phyloP scores from a whole-genome alignment of 2,329 filamentous ascomycete species.

The Colletotrichum ledebouriae region DNA sequence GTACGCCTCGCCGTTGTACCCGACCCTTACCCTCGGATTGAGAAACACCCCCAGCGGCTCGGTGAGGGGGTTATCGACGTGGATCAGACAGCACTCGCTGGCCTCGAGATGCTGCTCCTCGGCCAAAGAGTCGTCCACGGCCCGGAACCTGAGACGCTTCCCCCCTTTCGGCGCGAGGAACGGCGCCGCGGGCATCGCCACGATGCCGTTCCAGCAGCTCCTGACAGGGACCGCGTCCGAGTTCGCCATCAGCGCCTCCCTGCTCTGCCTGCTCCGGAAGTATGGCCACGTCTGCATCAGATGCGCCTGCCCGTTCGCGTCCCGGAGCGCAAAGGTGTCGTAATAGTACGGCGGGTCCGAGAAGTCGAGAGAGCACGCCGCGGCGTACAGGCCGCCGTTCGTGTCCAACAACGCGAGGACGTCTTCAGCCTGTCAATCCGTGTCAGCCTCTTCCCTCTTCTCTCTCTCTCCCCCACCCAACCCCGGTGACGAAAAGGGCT shows the following conservation, averaged over 20 bases:
- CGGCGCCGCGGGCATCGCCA: conserved; percentile 66
- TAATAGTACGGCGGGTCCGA: conserved; percentile 67
- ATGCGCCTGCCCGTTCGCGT: conserved; percentile 63
- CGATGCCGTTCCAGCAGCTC: conserved; percentile 63
- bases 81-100: conserved; percentile 85
- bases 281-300: conserved; percentile 71
- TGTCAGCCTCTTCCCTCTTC: background rate
- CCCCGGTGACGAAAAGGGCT: conserved; percentile 33
- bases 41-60: conserved; percentile 70
- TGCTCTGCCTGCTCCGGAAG: conserved; percentile 64
- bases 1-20: conserved; percentile 70
- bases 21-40: conserved; percentile 78
- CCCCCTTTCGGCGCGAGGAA: conserved; percentile 60
- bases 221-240: conserved; percentile 59
- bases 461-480: background rate
- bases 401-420: conserved; percentile 69
- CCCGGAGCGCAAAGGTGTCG: conserved; percentile 73
- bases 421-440: conserved; percentile 61
- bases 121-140: conserved; percentile 72
- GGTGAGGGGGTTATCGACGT: conserved; percentile 76
- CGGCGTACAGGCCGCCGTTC: conserved; percentile 69
- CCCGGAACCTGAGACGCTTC: conserved; percentile 69
- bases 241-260: conserved; percentile 65
- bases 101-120: conserved; percentile 73
- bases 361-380: conserved; percentile 74